phyloP scores from a whole-genome alignment of 768 basidiomycete genomes.

The Boletus patriciae region DNA sequence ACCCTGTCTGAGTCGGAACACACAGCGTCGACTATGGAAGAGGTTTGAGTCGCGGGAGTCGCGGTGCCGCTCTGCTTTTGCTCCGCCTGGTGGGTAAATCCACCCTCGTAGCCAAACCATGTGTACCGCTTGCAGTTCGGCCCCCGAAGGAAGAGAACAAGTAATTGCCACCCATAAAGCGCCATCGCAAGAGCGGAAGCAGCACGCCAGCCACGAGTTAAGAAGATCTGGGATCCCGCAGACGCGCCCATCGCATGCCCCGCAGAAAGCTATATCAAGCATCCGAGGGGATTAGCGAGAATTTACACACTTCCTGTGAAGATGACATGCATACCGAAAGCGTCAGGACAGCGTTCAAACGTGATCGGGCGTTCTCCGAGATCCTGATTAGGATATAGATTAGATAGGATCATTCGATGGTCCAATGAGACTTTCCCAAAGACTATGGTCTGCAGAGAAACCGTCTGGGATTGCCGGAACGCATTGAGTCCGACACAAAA shows the following conservation, averaged over 20 bases:
- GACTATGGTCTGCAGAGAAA: conserved; percentile 30
- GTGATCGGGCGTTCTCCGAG: conserved; percentile 27
- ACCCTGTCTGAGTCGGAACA: not conserved
- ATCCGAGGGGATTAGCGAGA: not conserved
- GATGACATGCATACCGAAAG: conserved; percentile 23
- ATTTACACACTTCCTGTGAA: not conserved
- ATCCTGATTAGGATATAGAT: conserved; percentile 16
- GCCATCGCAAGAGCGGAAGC: conserved; percentile 36
- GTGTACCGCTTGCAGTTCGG: conserved; percentile 35
- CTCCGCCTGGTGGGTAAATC: conserved; percentile 28
- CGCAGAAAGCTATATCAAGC: conserved; percentile 19
- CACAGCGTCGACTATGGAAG: not conserved
- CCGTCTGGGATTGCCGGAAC: conserved; percentile 40
- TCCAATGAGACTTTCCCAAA: conserved; percentile 14
- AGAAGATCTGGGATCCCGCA: conserved; percentile 40
- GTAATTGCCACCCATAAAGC: conserved; percentile 34
- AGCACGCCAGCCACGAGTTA: conserved; percentile 39
- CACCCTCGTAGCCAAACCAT: conserved; percentile 68
- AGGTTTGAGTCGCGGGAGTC: conserved; percentile 1
- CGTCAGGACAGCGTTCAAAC: conserved; percentile 29
- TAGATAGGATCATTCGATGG: not conserved
- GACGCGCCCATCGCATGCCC: conserved; percentile 47
- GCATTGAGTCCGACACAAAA: conserved; percentile 40
- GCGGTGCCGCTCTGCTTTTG: not conserved
- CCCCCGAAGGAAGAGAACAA: conserved; percentile 39